Percentiles rank a stretch among this genome's conserved stretches.
Conservation (phyloP, 164 flowering plant genomes). For the Vitis labrusca region DNA sequence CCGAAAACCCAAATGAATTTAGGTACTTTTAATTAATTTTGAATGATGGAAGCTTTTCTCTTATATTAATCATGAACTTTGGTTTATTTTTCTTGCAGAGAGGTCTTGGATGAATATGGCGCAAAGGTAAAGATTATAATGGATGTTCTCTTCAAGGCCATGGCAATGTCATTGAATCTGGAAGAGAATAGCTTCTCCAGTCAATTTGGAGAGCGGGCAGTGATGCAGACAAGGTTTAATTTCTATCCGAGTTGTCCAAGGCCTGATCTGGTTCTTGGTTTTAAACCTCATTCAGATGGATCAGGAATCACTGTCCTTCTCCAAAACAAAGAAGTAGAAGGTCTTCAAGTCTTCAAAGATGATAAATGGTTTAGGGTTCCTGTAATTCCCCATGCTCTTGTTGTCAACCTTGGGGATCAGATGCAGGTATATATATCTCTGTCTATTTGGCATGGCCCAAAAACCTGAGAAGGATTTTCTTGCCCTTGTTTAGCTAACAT, state of each 20-base stretch:
- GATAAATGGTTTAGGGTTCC: conserved; percentile 34
- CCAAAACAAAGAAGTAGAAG: conserved; percentile 40
- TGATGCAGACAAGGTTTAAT: conserved; percentile 31
- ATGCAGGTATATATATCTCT: conserved; percentile 9
- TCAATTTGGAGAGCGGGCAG: conserved; percentile 19
- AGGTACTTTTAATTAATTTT: conserved; percentile 16
- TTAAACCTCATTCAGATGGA: conserved; percentile 43
- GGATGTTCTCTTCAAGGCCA: conserved; percentile 25
- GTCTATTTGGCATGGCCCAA: no score
- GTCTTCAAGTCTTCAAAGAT: conserved; percentile 38
- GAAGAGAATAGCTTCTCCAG: conserved; percentile 28
- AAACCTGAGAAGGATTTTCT: no score
- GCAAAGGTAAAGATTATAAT: conserved; percentile 11
- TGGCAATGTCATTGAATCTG: conserved; percentile 36
- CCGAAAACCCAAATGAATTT: conserved; percentile 29
- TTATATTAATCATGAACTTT: no score
- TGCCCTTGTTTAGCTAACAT: no score
- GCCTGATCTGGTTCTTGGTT: conserved; percentile 36
- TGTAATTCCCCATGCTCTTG: conserved; percentile 25
- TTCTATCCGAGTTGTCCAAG: conserved; percentile 43
- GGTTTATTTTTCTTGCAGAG: conserved; percentile 19
- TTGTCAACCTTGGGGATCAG: conserved; percentile 29
- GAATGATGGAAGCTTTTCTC: no score
- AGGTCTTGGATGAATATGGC: conserved; percentile 30
- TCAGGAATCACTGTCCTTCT: conserved; percentile 32